Evolutionary conservation across 2,329 filamentous ascomycete species (phyloP).

Genomic region (Metarhizium album): DNA sequence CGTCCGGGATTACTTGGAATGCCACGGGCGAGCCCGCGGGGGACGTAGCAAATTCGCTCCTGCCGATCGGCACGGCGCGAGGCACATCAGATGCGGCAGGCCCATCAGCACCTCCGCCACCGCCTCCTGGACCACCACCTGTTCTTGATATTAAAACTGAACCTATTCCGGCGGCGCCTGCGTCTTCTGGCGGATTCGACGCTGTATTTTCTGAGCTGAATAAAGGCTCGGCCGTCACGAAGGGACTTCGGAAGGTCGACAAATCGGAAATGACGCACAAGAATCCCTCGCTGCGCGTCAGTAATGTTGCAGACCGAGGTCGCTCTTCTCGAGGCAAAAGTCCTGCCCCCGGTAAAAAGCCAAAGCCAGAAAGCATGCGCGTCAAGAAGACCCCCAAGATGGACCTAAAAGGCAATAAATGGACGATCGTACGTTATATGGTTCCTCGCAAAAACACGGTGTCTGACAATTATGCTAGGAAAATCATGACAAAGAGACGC

Average conservation of each 20-base stretch:
- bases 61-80: constrained; percentile 19
- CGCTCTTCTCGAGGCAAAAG: constrained; percentile 60
- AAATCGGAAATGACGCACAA: constrained; percentile 97
- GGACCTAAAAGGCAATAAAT: constrained; percentile 82
- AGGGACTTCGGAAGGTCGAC: constrained; percentile 85
- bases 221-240: constrained; percentile 77
- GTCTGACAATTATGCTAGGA: constrained; percentile 41
- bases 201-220: constrained; percentile 92
- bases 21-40: constrained; percentile 60
- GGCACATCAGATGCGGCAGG: constrained; percentile 42
- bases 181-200: constrained; percentile 54
- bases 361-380: constrained; percentile 77
- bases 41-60: constrained; percentile 51
- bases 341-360: constrained; percentile 77
- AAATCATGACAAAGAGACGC: constrained; percentile 71
- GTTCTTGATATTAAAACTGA: constrained; percentile 48
- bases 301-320: constrained; percentile 50
- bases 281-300: constrained; percentile 75
- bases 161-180: constrained; percentile 13
- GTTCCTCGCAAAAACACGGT: not conserved
- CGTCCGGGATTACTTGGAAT: constrained; percentile 80
- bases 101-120: constrained; percentile 45
- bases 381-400: constrained; percentile 71
- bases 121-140: constrained; percentile 60
- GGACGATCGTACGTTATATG: constrained; percentile 55